These are phyloP conservation scores for Candida patagonica DNA, from an alignment of 805 yeast genomes.

Conservation along the genomic window DNA sequence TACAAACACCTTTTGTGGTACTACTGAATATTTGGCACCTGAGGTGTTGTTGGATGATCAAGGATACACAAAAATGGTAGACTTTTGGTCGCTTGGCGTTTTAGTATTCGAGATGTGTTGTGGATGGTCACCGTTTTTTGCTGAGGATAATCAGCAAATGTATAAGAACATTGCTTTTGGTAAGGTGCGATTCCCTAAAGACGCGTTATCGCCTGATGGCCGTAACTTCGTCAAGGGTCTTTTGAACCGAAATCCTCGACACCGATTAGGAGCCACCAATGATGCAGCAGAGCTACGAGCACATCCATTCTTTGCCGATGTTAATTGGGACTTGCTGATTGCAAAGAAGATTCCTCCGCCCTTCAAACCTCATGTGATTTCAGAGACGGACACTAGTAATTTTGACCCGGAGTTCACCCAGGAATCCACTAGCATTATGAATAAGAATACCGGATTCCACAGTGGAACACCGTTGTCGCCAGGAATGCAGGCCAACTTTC, in stretches of 20 bases:
- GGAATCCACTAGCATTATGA: slow-evolving; percentile 76
- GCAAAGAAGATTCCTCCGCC: slow-evolving; percentile 91
- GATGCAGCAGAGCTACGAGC: slow-evolving; percentile 90
- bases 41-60: slow-evolving; percentile 91
- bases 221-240: slow-evolving; percentile 92
- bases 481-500: slow-evolving; percentile 91
- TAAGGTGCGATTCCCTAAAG: slow-evolving; percentile 94
- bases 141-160: slow-evolving; percentile 97
- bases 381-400: slow-evolving; percentile 91
- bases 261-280: slow-evolving; percentile 80
- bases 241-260: slow-evolving; percentile 90
- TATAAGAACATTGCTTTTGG: slow-evolving; percentile 98
- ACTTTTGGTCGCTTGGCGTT: slow-evolving; percentile 97
- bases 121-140: slow-evolving; percentile 99
- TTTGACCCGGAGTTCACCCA: slow-evolving; percentile 97
- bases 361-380: slow-evolving; percentile 83
- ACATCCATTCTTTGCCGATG: slow-evolving; percentile 84
- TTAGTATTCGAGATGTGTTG: slow-evolving; percentile 98
- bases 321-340: slow-evolving; percentile 78
- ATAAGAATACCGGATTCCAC: slow-evolving; percentile 35
- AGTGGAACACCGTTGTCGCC: slow-evolving; percentile 82
- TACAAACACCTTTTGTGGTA: slow-evolving; percentile 96
- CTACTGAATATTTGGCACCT: slow-evolving; percentile 96
- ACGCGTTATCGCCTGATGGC: slow-evolving; percentile 86
- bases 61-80: slow-evolving; percentile 98